Evolutionary conservation across 2,329 filamentous ascomycete genomes (phyloP).

Genomic region (Drechslera avenae): DNA sequence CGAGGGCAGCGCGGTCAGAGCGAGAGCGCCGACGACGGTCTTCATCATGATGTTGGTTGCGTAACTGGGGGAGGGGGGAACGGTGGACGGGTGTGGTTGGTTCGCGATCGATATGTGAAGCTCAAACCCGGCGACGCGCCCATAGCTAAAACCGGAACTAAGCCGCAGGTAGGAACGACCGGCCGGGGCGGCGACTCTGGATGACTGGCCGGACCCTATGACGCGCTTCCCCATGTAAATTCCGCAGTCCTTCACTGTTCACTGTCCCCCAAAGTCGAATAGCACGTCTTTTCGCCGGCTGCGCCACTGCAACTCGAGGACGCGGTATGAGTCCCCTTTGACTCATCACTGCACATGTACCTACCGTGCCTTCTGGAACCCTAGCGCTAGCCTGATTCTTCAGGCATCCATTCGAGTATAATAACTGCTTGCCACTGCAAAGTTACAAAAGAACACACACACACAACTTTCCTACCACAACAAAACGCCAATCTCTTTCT

Average conservation of each 20-base stretch:
- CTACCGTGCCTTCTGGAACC: too few species aligned
- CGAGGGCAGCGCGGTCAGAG: constrained; percentile 59
- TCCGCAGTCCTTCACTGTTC: constrained; percentile 12
- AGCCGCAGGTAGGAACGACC: constrained; percentile 5
- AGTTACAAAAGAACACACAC: neutral
- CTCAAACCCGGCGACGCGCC: constrained; percentile 7
- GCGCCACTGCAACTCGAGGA: constrained; percentile 14
- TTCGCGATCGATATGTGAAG: constrained; percentile 18
- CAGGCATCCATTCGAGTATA: constrained; percentile 9
- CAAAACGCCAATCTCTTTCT: constrained; percentile 13
- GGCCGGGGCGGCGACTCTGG: neutral
- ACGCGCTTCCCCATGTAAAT: constrained; percentile 30
- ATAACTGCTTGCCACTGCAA: constrained; percentile 30
- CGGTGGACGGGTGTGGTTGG: constrained; percentile 17
- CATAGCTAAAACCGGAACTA: constrained; percentile 6
- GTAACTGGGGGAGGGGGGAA: constrained; percentile 2
- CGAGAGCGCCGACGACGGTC: constrained; percentile 54
- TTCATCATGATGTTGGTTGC: constrained; percentile 47
- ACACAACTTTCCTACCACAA: neutral
- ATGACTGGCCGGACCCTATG: constrained; percentile 25
- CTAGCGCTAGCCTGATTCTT: too few species aligned
- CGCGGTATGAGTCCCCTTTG: constrained; percentile 13
- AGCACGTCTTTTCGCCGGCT: neutral
- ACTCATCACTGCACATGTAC: constrained; percentile 20
- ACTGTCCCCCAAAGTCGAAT: constrained; percentile 4